These are phyloP conservation scores for Hylodesmum podocarpum DNA, from an alignment of 306 rosid genomes.

Conservation along the genomic window DNA sequence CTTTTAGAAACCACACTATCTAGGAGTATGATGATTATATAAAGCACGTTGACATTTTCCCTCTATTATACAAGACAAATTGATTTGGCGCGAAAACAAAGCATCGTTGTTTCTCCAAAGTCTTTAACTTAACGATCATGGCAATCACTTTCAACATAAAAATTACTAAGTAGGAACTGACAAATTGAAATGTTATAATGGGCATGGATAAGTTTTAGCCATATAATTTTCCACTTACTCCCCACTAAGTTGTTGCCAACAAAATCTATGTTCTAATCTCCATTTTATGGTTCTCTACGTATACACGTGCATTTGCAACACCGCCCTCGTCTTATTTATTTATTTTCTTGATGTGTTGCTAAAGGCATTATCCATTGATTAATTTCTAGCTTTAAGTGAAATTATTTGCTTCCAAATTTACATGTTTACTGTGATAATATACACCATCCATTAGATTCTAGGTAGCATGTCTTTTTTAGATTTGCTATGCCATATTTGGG, in stretches of 20 bases:
- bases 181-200: neutral
- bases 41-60: slow-evolving; percentile 8
- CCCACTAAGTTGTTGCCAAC: slow-evolving; percentile 30
- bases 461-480: neutral
- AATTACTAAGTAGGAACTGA: neutral
- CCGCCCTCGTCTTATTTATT: neutral
- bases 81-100: slow-evolving; percentile 19
- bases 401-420: neutral
- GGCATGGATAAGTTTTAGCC: neutral
- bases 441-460: neutral
- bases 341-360: neutral
- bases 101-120: neutral
- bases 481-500: neutral
- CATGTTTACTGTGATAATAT: neutral
- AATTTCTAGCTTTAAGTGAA: neutral
- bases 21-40: neutral
- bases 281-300: slow-evolving; percentile 6
- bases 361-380: neutral
- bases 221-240: slow-evolving; percentile 31
- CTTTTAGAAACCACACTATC: neutral
- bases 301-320: slow-evolving; percentile 23
- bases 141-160: neutral
- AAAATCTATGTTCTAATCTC: slow-evolving; percentile 21
- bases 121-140: neutral
- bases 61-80: neutral